Evolutionary conservation across 2,329 filamentous ascomycete genomes (phyloP), one percentile per base, ranked within the genome.

Genomic region (Ophiostoma himal-ulmi): DNA sequence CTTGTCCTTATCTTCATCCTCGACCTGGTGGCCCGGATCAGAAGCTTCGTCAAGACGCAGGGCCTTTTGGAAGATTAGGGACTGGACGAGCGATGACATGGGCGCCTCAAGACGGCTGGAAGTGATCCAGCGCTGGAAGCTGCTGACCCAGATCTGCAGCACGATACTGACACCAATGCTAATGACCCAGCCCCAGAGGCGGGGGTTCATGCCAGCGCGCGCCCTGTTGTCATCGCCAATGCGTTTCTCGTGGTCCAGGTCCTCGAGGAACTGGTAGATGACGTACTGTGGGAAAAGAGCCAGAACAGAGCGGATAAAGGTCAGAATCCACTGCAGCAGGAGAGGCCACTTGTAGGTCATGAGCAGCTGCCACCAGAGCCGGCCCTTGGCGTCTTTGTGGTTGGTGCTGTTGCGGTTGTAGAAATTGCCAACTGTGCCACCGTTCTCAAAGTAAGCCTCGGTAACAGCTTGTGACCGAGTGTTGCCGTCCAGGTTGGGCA

Each of bases 31-130:
- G 20, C 73, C 72, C 0, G 73, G 72, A 13, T 75, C 74, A 2
- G 78, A 76, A 5, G 76, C 77, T 64, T 79, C 78, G 65, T 79
- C 78, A 22, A 78, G 76, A 37, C 75, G 77, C 39, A 80, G 73
- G 10, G 78, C 78, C 69, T 80, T 80, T 64, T 76, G 74, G 65
- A 80, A 80, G 37, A 80, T 77, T 39, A 80, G 73, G 0, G 77
- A 76, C 73, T 80, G 78, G 54, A 80, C 69, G 5, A 79, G 73
- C 6, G 77, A 76, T 44, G 71, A 74, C 11, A 79, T 71, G 0
- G 78, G 78, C 14, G 75, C 76, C 22, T 78, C 77, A 1, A 79
- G 77, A 0, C 75, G 76, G 48, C 76, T 78, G 3, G 74, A 73
- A 0, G 78, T 79, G 69, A 78, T 75, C 78, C 78, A 79, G 68